A percentile compares a stretch with the other conserved stretches of the same genome.
Evolutionary conservation across 2,329 filamentous ascomycete species (phyloP).

Genomic region (Paramyrothecium roridum): DNA sequence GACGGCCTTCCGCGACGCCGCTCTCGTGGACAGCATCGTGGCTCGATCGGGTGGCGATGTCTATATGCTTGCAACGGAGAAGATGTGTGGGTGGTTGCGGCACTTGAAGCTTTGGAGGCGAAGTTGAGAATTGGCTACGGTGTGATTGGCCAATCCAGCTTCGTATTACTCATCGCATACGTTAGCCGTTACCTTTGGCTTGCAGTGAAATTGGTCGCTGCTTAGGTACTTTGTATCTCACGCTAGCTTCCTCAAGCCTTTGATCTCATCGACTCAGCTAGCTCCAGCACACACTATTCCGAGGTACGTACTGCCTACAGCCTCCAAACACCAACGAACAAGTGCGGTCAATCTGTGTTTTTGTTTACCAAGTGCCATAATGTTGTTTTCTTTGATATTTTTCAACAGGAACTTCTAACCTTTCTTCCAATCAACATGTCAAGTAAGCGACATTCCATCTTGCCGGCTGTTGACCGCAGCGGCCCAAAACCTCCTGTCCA

Average conservation of each 20-base stretch:
- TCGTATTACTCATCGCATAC: conserved; percentile 20
- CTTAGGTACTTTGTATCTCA: conserved; percentile 13
- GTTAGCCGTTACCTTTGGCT: conserved; percentile 24
- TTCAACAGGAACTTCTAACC: not conserved
- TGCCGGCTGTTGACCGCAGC: conserved; percentile 48
- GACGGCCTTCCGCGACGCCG: conserved; percentile 34
- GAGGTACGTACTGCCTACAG: not conserved
- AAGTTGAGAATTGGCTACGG: conserved; percentile 31
- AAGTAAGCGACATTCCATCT: conserved; percentile 53
- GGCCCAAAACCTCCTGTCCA: conserved; percentile 60
- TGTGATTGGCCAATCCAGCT: conserved; percentile 39
- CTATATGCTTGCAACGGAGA: conserved; percentile 3
- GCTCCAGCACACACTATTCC: not conserved
- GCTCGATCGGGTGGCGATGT: conserved; percentile 26
- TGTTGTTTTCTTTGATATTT: not conserved
- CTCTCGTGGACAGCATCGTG: conserved; percentile 43
- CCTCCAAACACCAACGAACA: too few relatives aligned
- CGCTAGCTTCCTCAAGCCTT: conserved; percentile 7
- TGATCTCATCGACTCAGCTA: conserved; percentile 20
- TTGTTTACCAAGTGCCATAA: not conserved
- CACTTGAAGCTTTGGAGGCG: conserved; percentile 31
- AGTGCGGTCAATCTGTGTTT: too few relatives aligned
- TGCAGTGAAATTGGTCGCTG: not conserved
- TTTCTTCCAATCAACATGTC: conserved; percentile 23
- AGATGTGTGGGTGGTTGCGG: conserved; percentile 24